Conservation (phyloP, 495 filamentous ascomycete species). For the Darksidea phi region DNA sequence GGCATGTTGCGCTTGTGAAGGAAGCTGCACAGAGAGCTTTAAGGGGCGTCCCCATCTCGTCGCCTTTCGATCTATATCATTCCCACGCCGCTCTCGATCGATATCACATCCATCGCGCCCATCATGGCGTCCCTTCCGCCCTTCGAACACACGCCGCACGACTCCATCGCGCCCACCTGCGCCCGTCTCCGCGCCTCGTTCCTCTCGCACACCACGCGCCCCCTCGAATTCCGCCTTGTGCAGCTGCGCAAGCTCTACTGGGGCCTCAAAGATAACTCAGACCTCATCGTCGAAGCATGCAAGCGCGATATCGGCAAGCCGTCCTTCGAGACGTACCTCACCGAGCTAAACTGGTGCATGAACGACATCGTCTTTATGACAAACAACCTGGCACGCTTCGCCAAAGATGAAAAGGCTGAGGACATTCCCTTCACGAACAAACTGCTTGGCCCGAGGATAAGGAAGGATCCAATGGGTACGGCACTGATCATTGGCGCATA, state of each 20-base stretch:
- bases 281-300: conserved; percentile 67
- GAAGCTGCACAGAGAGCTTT: too few relatives aligned
- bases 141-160: conserved; percentile 65
- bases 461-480: conserved; percentile 84
- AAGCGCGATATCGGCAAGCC: conserved; percentile 73
- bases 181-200: conserved; percentile 62
- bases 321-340: conserved; percentile 64
- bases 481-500: conserved; percentile 87
- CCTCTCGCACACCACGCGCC: conserved; percentile 73
- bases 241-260: conserved; percentile 94
- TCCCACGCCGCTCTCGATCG: too few relatives aligned
- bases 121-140: conserved; percentile 40
- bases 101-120: too few relatives aligned
- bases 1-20: too few relatives aligned
- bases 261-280: conserved; percentile 75
- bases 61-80: conserved; percentile 16
- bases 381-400: conserved; percentile 74
- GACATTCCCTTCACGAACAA: conserved; percentile 68
- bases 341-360: conserved; percentile 69
- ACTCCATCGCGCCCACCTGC: conserved; percentile 61
- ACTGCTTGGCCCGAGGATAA: conserved; percentile 68
- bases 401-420: conserved; percentile 72
- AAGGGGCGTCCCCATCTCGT: too few relatives aligned
- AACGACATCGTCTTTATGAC: conserved; percentile 76
- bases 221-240: conserved; percentile 72